A percentile compares a stretch with the other conserved stretches of the same genome.
Evolutionary conservation across 345 rosid species (phyloP).

Genomic region (Cochlearia excelsa): DNA sequence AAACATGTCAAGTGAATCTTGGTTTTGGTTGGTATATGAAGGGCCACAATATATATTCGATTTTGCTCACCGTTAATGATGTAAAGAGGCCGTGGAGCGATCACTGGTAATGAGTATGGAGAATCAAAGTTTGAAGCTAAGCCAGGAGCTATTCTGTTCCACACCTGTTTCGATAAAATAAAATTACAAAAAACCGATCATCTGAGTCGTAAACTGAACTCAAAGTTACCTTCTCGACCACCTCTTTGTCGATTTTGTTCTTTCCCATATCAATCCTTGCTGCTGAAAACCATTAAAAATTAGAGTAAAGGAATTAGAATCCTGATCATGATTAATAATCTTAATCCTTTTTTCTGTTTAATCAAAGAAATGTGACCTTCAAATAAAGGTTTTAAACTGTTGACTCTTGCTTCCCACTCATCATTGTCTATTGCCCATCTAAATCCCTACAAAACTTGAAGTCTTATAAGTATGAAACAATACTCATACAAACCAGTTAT

Average conservation of each 20-base stretch:
- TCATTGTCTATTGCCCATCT: conserved; percentile 83
- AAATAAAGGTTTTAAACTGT: conserved; percentile 70
- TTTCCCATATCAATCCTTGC: conserved; percentile 67
- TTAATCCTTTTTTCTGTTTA: not conserved
- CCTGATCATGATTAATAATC: not conserved
- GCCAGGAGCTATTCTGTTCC: conserved; percentile 93
- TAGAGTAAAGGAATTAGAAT: not conserved
- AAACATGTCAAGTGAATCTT: not conserved
- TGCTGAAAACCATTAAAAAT: conserved; percentile 42
- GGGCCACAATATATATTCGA: not conserved
- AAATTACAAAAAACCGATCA: not conserved
- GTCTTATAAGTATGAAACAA: not conserved
- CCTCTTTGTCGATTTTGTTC: conserved; percentile 63
- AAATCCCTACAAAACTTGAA: conserved; percentile 52
- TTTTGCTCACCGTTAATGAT: conserved; percentile 59
- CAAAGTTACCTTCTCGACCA: conserved; percentile 63
- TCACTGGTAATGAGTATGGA: conserved; percentile 61
- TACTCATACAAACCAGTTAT: too few species aligned
- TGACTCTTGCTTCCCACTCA: conserved; percentile 79
- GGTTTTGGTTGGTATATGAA: not conserved
- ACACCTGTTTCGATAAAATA: conserved; percentile 48
- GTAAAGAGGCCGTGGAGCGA: conserved; percentile 69
- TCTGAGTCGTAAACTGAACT: not conserved
- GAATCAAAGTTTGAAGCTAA: conserved; percentile 71
- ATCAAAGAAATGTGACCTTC: conserved; percentile 49